Percentiles rank a stretch among this genome's conserved stretches.
phyloP scores from a whole-genome alignment of 139 green algal genomes.

The Haematococcus lacustris region DNA sequence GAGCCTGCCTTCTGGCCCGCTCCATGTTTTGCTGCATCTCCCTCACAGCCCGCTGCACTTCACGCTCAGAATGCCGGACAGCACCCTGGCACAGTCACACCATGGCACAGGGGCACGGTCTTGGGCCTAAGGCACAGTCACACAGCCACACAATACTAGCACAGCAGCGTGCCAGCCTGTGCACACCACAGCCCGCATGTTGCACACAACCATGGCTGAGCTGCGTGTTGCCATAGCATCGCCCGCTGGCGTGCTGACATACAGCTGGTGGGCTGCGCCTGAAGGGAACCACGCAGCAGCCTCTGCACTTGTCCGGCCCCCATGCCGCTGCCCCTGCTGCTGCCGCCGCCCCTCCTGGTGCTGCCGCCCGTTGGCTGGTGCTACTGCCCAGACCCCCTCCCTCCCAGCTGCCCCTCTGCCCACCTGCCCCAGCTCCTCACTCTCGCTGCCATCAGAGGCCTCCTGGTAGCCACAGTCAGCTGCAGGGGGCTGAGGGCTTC shows the following conservation, averaged over 20 bases:
- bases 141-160: neutral
- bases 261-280: too few species aligned
- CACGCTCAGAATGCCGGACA: too few species aligned
- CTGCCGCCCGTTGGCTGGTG: too few species aligned
- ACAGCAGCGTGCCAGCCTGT: neutral
- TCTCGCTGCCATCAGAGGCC: neutral
- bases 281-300: too few species aligned
- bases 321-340: too few species aligned
- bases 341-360: too few species aligned
- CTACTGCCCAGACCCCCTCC: too few species aligned
- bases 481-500: neutral
- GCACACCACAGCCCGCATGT: neutral
- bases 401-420: neutral
- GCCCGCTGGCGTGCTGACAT: too few species aligned
- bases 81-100: too few species aligned
- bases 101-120: neutral
- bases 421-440: neutral
- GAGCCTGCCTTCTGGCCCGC: too few species aligned
- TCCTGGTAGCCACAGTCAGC: too few species aligned
- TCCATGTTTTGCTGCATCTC: conserved; percentile 14
- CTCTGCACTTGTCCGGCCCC: too few species aligned
- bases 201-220: neutral
- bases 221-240: neutral
- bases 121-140: neutral
- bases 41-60: conserved; percentile 11